Conservation (phyloP, 1,284 basidiomycete genomes). For the Rhodotorula sp. region DNA sequence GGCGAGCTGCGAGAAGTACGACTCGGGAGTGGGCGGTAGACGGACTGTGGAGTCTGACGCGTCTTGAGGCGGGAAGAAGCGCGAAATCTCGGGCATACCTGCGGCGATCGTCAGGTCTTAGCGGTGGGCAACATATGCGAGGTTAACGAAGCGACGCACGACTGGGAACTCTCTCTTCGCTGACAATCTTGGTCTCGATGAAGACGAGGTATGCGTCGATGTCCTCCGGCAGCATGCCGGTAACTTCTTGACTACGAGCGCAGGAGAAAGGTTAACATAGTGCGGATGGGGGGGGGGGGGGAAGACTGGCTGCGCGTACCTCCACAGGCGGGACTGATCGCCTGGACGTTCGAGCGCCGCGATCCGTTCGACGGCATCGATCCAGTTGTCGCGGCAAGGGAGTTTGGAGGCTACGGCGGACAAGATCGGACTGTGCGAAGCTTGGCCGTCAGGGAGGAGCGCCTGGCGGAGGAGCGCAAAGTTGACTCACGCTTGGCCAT, state of each 20-base stretch:
- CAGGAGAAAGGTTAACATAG: no score
- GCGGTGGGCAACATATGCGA: neutral
- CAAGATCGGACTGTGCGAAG: no score
- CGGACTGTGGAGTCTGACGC: no score
- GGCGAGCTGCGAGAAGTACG: neutral
- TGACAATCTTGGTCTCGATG: constrained; percentile 33
- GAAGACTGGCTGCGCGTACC: neutral
- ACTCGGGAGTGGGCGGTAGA: neutral
- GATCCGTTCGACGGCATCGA: constrained; percentile 4
- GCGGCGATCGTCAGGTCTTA: neutral
- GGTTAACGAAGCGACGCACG: neutral
- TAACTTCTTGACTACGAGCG: constrained; percentile 23
- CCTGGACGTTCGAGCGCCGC: constrained; percentile 5
- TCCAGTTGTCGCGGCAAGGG: constrained; percentile 24
- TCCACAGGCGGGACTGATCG: constrained; percentile 19
- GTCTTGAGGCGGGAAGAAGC: constrained; percentile 16
- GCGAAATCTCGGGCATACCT: constrained; percentile 15
- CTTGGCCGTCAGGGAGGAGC: no score
- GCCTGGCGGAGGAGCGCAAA: neutral
- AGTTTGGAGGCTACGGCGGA: neutral
- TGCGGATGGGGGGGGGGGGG: neutral
- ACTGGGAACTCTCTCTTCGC: constrained; percentile 9
- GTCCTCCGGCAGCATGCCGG: constrained; percentile 21
- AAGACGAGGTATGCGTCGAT: constrained; percentile 40
- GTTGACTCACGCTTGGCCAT: constrained; percentile 7